These are phyloP conservation scores for Fusarium sp. DNA, from an alignment of 2,329 filamentous ascomycete genomes.

Conservation along the genomic window DNA sequence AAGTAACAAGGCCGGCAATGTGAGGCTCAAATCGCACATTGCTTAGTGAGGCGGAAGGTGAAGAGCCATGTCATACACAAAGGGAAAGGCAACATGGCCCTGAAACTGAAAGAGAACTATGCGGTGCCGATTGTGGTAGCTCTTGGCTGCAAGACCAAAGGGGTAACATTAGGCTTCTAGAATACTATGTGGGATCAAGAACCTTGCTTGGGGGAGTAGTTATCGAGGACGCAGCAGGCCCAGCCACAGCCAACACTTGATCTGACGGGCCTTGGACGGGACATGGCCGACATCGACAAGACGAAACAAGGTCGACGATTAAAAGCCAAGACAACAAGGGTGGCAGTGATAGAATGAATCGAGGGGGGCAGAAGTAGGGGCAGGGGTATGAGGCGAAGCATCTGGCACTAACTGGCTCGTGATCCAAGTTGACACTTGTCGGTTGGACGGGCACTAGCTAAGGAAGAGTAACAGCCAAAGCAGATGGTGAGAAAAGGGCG, in stretches of 20 bases:
- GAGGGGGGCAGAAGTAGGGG: background rate
- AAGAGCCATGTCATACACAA: constrained; percentile 35
- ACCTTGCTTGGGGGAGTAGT: constrained; percentile 25
- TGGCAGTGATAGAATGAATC: constrained; percentile 5
- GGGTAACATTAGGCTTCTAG: constrained; percentile 41
- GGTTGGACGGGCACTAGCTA: constrained; percentile 16
- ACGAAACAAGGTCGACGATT: constrained; percentile 11
- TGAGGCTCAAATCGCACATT: constrained; percentile 45
- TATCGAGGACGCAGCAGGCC: constrained; percentile 21
- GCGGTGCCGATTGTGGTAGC: constrained; percentile 11
- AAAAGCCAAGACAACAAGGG: constrained; percentile 19
- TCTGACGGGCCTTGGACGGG: constrained; percentile 21
- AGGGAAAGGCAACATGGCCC: constrained; percentile 28
- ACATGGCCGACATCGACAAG: constrained; percentile 18
- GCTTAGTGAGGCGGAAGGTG: constrained; percentile 41
- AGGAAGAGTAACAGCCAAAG: constrained; percentile 15
- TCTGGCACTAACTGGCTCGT: constrained; percentile 37
- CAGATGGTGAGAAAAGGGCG: constrained; percentile 8
- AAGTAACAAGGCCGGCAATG: no score
- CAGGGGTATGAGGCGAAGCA: constrained; percentile 35
- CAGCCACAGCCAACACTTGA: constrained; percentile 27
- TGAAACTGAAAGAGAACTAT: constrained; percentile 33
- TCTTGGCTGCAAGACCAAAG: constrained; percentile 25
- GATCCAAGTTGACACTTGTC: constrained; percentile 36
- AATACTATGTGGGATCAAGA: constrained; percentile 32